Evolutionary conservation across 352 stramenopile genomes (phyloP).

Genomic region (Phytophthora idaei): DNA sequence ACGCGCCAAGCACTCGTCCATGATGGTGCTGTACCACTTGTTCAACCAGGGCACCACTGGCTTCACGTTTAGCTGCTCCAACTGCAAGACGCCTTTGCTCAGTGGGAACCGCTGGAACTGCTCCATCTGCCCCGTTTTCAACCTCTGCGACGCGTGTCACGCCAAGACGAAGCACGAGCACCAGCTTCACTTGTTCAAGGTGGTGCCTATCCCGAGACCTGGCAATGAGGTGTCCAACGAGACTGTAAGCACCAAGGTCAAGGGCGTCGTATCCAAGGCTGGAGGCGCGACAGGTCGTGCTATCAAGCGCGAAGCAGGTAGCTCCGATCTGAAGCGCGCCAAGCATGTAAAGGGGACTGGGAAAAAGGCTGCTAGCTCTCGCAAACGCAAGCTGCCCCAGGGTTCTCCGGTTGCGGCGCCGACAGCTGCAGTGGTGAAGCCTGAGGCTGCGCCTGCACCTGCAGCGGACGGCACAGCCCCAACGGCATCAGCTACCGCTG

Average conservation of each 20-base stretch:
- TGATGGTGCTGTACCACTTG: slow-evolving; percentile 88
- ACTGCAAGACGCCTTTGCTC: slow-evolving; percentile 95
- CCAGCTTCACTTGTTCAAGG: slow-evolving; percentile 93
- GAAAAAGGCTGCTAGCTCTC: slow-evolving; percentile 43
- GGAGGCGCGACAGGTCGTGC: slow-evolving; percentile 23
- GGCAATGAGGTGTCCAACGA: slow-evolving; percentile 48
- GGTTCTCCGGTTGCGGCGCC: slow-evolving; percentile 36
- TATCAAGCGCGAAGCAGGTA: slow-evolving; percentile 55
- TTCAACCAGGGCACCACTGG: slow-evolving; percentile 96
- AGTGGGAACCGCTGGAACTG: slow-evolving; percentile 96
- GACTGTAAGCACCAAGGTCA: slow-evolving; percentile 39
- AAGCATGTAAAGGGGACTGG: slow-evolving; percentile 35
- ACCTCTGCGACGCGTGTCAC: slow-evolving; percentile 95
- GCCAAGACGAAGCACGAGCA: slow-evolving; percentile 93
- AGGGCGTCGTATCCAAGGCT: slow-evolving; percentile 38
- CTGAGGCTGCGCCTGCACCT: slow-evolving; percentile 7
- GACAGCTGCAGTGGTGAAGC: slow-evolving; percentile 10
- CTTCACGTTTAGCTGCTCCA: slow-evolving; percentile 96
- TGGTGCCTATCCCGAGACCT: slow-evolving; percentile 84
- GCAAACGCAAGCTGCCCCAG: slow-evolving; percentile 78
- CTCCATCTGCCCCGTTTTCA: slow-evolving; percentile 95
- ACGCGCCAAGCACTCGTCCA: slow-evolving; percentile 83
- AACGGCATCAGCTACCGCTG: background rate
- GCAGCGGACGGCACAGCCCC: background rate
- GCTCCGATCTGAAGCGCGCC: slow-evolving; percentile 50